Base-by-base conservation (phyloP, 2,329 filamentous ascomycete genomes). In the Sclerotinia minor region DNA sequence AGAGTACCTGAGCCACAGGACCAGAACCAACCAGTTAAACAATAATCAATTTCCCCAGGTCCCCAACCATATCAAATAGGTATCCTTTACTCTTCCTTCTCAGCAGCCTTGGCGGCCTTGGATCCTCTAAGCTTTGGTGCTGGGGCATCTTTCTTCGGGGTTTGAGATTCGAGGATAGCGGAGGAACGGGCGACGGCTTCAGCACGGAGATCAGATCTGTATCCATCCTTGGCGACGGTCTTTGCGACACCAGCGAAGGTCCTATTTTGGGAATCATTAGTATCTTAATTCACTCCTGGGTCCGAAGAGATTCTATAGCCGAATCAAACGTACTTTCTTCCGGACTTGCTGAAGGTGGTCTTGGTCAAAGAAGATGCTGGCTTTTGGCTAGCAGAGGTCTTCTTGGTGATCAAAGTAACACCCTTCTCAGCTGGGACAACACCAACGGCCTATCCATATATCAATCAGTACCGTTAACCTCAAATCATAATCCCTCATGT, bases 241-340 rank as follows among this genome's bases (percentile, higher is more conserved):
- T 87, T 90, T 83, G 93, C 93, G 80, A 98, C 88, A 77, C 86
- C 86, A 84, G 91, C 92, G 89, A 94, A 98, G 83, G 91, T 90
- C 87, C 92, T 95, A 73, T 29, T 65, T 21, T 26, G 11, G 32
- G 24, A 52, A 54, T 50, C 29, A 3, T 61, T 50, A 61, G 59
- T 61, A 50, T 38, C 3, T 26, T 13, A 13, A 11, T 21, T 26
- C 32, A 26, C 15, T 41, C 3, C 13, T 50, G 24, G 26, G 13
- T 58, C n/a, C 3, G 24, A n/a, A 67, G 19, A n/a, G 17, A 13
- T 45, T 44, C 24, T 21, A 17, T 26, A 4, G 44, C 24, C 21
- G 41, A 41, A 24, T 52, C 17, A 47, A 64, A 85, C 89, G 85
- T 82, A 93, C 91, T 94, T 95, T 84, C 92, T 89, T 79, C 85